phyloP scores from a whole-genome alignment of 371 early-diverging fungal species.

The Actinomucor elegans region DNA sequence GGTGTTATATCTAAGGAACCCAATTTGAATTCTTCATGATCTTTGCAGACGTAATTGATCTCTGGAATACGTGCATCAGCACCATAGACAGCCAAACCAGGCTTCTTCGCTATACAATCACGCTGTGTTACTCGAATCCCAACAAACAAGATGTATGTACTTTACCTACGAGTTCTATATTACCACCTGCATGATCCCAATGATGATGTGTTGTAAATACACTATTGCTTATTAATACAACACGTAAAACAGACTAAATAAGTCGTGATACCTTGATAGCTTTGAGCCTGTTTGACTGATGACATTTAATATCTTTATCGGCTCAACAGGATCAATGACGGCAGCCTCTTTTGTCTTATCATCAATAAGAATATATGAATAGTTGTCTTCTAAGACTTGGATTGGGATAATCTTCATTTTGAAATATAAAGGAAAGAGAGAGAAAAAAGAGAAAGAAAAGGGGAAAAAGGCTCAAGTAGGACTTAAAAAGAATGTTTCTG shows the following conservation, averaged over 20 bases:
- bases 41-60: slow-evolving; percentile 73
- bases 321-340: slow-evolving; percentile 63
- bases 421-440: background rate
- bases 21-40: slow-evolving; percentile 76
- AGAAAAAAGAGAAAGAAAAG: background rate
- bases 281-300: slow-evolving; percentile 50
- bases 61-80: slow-evolving; percentile 87
- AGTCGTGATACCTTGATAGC: slow-evolving; percentile 34
- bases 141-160: background rate
- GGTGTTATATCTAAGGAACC: slow-evolving; percentile 69
- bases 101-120: slow-evolving; percentile 59
- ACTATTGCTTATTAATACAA: background rate
- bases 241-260: background rate
- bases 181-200: slow-evolving; percentile 83
- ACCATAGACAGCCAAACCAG: slow-evolving; percentile 80
- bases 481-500: too few species aligned
- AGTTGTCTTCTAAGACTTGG: slow-evolving; percentile 68
- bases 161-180: slow-evolving; percentile 44
- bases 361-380: slow-evolving; percentile 79
- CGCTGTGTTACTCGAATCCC: slow-evolving; percentile 80
- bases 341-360: slow-evolving; percentile 60
- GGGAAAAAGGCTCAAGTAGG: too few species aligned
- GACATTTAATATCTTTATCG: slow-evolving; percentile 50
- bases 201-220: slow-evolving; percentile 45
- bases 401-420: slow-evolving; percentile 39